These are phyloP conservation scores for Mortierella sp. DNA, from an alignment of 371 early-diverging fungal species.

Conservation along the genomic window DNA sequence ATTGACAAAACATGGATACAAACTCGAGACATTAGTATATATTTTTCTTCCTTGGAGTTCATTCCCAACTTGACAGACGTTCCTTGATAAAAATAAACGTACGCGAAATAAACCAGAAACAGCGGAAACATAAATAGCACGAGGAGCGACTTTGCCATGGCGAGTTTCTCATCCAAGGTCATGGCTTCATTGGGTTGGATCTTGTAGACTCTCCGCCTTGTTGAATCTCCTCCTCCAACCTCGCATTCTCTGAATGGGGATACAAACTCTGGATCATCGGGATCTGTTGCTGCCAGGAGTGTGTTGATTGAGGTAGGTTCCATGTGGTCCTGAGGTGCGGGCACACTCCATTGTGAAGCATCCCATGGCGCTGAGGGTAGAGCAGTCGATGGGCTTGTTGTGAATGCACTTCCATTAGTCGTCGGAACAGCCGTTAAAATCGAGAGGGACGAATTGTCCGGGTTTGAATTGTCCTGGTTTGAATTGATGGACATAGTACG, in stretches of 20 bases:
- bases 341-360: slow-evolving; percentile 2
- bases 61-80: too few species aligned
- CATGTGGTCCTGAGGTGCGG: slow-evolving; percentile 6
- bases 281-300: slow-evolving; percentile 43
- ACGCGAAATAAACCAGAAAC: slow-evolving; percentile 59
- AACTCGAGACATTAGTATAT: neutral
- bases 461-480: neutral
- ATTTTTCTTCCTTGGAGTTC: too few species aligned
- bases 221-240: slow-evolving; percentile 14
- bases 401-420: neutral
- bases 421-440: neutral
- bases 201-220: slow-evolving; percentile 23
- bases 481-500: neutral
- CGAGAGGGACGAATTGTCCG: neutral
- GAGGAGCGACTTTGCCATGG: slow-evolving; percentile 43
- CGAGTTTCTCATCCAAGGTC: slow-evolving; percentile 52
- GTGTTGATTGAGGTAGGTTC: slow-evolving; percentile 55
- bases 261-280: slow-evolving; percentile 42
- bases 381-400: neutral
- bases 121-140: slow-evolving; percentile 59
- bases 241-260: slow-evolving; percentile 36
- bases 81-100: slow-evolving; percentile 11
- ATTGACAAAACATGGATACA: neutral
- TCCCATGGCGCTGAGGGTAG: slow-evolving; percentile 17
- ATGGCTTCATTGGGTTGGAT: slow-evolving; percentile 33